Percentiles rank a stretch among this genome's conserved stretches.
phyloP scores from a whole-genome alignment of 2,329 filamentous ascomycete genomes.

The Monosporascus ibericus region DNA sequence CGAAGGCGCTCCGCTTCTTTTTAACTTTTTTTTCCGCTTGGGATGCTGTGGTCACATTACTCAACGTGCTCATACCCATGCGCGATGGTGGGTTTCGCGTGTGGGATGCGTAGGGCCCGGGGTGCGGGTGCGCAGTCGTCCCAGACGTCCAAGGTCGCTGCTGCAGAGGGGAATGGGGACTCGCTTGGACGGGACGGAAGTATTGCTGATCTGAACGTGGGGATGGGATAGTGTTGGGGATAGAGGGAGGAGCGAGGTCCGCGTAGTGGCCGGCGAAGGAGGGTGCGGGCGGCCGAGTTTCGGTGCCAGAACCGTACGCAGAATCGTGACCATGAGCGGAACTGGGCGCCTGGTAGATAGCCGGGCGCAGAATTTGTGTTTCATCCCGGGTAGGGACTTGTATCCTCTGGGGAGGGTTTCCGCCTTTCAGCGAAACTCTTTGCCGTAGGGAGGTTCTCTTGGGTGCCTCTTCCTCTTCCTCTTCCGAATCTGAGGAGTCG shows the following conservation, averaged over 20 bases:
- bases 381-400: constrained; percentile 42
- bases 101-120: constrained; percentile 25
- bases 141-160: constrained; percentile 51
- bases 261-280: constrained; percentile 23
- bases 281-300: constrained; percentile 31
- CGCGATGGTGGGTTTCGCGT: constrained; percentile 46
- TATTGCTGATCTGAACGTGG: constrained; percentile 50
- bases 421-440: constrained; percentile 46
- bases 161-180: constrained; percentile 58
- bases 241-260: constrained; percentile 31
- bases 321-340: constrained; percentile 37
- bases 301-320: constrained; percentile 42
- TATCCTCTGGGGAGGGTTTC: constrained; percentile 46
- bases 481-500: constrained; percentile 22
- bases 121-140: constrained; percentile 17
- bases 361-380: constrained; percentile 28
- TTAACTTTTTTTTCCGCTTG: constrained; percentile 41
- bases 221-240: constrained; percentile 37
- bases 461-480: constrained; percentile 9
- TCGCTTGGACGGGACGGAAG: constrained; percentile 57
- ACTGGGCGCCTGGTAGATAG: constrained; percentile 7
- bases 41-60: constrained; percentile 45
- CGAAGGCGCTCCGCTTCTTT: constrained; percentile 63
- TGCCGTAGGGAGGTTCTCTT: constrained; percentile 45
- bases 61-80: constrained; percentile 53